These are phyloP conservation scores for Metschnikowia borealis DNA, from an alignment of 805 yeast species.

Conservation along the genomic window DNA sequence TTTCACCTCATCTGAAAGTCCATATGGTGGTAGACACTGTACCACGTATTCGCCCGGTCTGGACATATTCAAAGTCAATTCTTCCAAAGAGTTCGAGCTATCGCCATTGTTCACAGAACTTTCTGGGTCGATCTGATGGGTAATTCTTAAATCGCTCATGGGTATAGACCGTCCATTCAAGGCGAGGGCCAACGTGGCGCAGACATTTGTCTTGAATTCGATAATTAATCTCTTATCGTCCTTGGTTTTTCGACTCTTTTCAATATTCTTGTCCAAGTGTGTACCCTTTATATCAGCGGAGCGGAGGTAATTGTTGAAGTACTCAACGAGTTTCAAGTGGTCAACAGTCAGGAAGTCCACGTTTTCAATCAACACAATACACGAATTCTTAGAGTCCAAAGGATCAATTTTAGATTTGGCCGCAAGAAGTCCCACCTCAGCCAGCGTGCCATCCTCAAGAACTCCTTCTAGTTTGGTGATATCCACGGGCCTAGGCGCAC, in stretches of 20 bases:
- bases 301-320: conserved; percentile 43
- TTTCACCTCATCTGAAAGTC: conserved; percentile 19
- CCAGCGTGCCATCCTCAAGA: conserved; percentile 28
- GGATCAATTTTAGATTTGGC: conserved; percentile 36
- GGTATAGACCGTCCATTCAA: conserved; percentile 34
- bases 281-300: conserved; percentile 41
- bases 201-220: conserved; percentile 46
- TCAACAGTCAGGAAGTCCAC: conserved; percentile 32
- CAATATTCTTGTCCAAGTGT: conserved; percentile 29
- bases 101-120: not conserved
- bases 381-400: conserved; percentile 32
- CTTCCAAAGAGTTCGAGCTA: not conserved
- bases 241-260: conserved; percentile 31
- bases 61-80: conserved; percentile 11
- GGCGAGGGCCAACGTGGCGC: conserved; percentile 54
- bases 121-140: conserved; percentile 6
- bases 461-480: conserved; percentile 40
- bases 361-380: conserved; percentile 27
- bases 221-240: conserved; percentile 42
- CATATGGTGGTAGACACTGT: conserved; percentile 22
- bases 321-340: conserved; percentile 39
- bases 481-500: conserved; percentile 40
- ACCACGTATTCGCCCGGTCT: conserved; percentile 37
- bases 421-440: conserved; percentile 28
- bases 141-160: conserved; percentile 26